Base-by-base conservation (phyloP, 441 rosid genomes). In the Viola pubescens region DNA sequence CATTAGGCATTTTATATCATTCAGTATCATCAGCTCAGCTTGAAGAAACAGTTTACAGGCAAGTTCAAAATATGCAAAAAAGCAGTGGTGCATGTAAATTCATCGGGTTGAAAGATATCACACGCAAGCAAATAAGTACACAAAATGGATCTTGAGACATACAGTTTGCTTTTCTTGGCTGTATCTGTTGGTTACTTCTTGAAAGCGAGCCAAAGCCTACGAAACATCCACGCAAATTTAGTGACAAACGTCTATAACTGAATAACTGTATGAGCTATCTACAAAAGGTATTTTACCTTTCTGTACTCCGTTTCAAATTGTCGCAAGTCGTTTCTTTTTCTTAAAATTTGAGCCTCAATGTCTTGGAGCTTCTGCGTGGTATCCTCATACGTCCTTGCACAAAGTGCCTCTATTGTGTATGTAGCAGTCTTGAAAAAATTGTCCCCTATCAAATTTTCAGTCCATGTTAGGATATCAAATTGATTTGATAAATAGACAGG, bases 301-400 rank as follows among this genome's bases (percentile, higher is more conserved):
- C 97, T 82, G 75, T 94, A 94, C 61, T 88, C 96, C 3, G 85
- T 82, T 70, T 94, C 97, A 73, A 94, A 94, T 70, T 88, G 97
- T 38, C 96, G 88, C 52, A 94, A 68, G 55, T 94, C 97, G 12
- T 61, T 85, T 77, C 98, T 83, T 80, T 94, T 94, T 70, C 84
- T 78, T 70, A 94, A 73, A 59, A 94, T 90, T 68, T 85, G 88
- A 65, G 91, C 81, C 77, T 94, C 97, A 48, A 94, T 69, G 64
- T 84, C 98, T 78, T 88, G 86, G 50, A 94, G 87, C 73, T 83
- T 90, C 73, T 82, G 73, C 3, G 94, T 79, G 37, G 85, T 81
- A 49, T 88, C 88, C 71, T 89, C 95, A 9, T 83, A 90, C 5
- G 89, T 60, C 75, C 81, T 83, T 6, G 91, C 82, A 79, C 97